These are phyloP conservation scores for Quercus gilva DNA, from an alignment of 306 rosid genomes.

Conservation along the genomic window DNA sequence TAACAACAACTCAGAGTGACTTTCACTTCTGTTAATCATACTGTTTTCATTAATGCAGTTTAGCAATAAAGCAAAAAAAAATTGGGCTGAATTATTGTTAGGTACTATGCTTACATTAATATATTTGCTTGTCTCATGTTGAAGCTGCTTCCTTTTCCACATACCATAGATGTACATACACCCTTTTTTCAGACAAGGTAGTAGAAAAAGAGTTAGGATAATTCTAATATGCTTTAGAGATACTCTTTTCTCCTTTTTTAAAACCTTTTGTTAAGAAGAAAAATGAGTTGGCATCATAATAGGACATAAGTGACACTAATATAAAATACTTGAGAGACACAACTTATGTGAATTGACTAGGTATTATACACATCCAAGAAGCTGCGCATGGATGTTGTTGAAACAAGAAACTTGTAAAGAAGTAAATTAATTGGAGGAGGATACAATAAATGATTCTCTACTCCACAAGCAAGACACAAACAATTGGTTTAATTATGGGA, in stretches of 20 bases:
- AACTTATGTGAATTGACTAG: slow-evolving; percentile 44
- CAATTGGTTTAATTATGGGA: not conserved
- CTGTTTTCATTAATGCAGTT: not conserved
- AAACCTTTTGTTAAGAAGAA: slow-evolving; percentile 24
- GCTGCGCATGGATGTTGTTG: slow-evolving; percentile 42
- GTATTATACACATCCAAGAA: slow-evolving; percentile 34
- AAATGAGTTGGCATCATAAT: slow-evolving; percentile 36
- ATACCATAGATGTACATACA: slow-evolving; percentile 24
- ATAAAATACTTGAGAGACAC: slow-evolving; percentile 17
- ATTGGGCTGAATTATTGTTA: not conserved
- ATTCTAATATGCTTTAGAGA: slow-evolving; percentile 31
- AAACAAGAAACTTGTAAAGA: slow-evolving; percentile 35
- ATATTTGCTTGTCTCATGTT: slow-evolving; percentile 12
- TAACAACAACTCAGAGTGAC: not conserved
- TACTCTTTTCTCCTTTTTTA: slow-evolving; percentile 22
- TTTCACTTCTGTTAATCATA: not conserved
- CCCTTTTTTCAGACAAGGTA: slow-evolving; percentile 27
- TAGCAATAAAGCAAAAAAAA: not conserved
- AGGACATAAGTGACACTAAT: slow-evolving; percentile 11
- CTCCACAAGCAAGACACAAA: not conserved
- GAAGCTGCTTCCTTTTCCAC: slow-evolving; percentile 45
- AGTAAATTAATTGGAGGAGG: slow-evolving; percentile 16
- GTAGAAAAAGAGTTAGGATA: slow-evolving; percentile 30
- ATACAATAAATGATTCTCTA: not conserved
- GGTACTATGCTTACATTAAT: not conserved